Conservation (phyloP, 129 eudicot genomes). For the Silybum marianum region DNA sequence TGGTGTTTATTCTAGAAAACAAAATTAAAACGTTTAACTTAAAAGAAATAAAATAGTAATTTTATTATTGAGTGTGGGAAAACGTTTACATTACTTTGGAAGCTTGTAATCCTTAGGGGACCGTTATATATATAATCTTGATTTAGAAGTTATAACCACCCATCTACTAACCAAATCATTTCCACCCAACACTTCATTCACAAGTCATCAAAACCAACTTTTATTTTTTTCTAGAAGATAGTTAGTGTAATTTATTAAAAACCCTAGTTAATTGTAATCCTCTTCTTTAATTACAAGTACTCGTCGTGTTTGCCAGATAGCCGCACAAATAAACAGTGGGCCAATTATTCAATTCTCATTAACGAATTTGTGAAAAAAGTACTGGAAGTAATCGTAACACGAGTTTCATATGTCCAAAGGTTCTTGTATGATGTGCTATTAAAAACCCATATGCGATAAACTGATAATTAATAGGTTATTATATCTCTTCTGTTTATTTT, state of each 20-base stretch:
- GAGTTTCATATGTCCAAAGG: background rate
- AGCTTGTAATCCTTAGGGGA: slow-evolving; percentile 19
- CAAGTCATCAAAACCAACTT: slow-evolving; percentile 31
- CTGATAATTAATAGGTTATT: background rate
- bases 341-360: background rate
- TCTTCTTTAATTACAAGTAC: background rate
- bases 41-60: background rate
- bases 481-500: background rate
- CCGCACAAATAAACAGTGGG: background rate
- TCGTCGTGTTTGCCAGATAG: background rate
- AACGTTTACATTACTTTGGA: slow-evolving; percentile 1
- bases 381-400: background rate
- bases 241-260: slow-evolving; percentile 7
- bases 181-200: slow-evolving; percentile 36
- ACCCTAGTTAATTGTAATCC: background rate
- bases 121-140: slow-evolving; percentile 32
- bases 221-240: slow-evolving; percentile 44
- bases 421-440: background rate
- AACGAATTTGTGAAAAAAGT: background rate
- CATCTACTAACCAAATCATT: slow-evolving; percentile 37
- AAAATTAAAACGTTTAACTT: background rate
- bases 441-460: background rate
- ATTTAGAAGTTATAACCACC: slow-evolving; percentile 49
- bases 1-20: background rate
- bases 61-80: slow-evolving; percentile 15